phyloP scores from a whole-genome alignment of 2,329 filamentous ascomycete species.

The Parastagonospora avenae region DNA sequence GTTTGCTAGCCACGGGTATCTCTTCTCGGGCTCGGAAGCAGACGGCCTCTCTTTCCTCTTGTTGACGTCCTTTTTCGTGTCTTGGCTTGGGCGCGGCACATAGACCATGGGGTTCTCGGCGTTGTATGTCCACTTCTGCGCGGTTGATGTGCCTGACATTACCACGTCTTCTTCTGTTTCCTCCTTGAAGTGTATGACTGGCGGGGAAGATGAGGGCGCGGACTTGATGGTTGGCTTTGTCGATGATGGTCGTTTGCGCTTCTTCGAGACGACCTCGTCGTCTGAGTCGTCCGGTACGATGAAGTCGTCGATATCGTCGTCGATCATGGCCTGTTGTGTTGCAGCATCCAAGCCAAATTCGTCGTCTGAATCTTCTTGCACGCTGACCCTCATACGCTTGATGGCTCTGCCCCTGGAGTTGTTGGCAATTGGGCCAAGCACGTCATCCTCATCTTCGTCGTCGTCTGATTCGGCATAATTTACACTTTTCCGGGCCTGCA shows the following conservation, averaged over 20 bases:
- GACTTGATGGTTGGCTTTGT: constrained; percentile 67
- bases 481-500: constrained; percentile 66
- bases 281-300: constrained; percentile 87
- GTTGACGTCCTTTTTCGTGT: constrained; percentile 37
- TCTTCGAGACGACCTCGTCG: constrained; percentile 68
- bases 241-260: constrained; percentile 66
- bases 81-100: constrained; percentile 51
- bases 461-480: constrained; percentile 88
- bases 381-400: constrained; percentile 66
- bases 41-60: constrained; percentile 68
- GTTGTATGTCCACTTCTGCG: constrained; percentile 81
- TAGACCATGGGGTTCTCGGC: constrained; percentile 62
- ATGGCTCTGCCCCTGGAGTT: constrained; percentile 51
- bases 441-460: constrained; percentile 68
- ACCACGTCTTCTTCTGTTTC: constrained; percentile 61
- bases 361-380: constrained; percentile 69
- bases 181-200: constrained; percentile 43
- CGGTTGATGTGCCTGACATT: constrained; percentile 68
- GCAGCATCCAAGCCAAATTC: constrained; percentile 66
- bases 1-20: constrained; percentile 90
- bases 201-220: constrained; percentile 52
- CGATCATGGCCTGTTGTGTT: constrained; percentile 60
- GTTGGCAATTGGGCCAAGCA: constrained; percentile 63
- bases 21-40: constrained; percentile 79
- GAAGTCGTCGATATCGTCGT: constrained; percentile 83